phyloP scores from a whole-genome alignment of 1,139 yeast genomes.

The Maudiozyma humilis region DNA sequence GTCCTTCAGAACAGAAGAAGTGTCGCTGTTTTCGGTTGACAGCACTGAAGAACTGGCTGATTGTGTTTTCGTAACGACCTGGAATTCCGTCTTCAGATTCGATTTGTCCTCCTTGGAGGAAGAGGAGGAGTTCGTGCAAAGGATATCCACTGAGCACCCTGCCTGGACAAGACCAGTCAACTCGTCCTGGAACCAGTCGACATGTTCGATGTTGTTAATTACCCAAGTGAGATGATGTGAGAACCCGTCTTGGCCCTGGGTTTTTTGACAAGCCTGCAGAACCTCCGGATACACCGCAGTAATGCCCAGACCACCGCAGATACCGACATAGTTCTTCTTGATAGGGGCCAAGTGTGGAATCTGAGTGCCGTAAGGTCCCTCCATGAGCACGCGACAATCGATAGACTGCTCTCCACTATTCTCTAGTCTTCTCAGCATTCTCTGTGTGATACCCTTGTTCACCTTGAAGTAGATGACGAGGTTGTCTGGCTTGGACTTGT shows the following conservation, averaged over 20 bases:
- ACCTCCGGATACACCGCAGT: conserved; percentile 26
- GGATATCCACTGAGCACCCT: conserved; percentile 26
- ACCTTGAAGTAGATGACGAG: conserved; percentile 40
- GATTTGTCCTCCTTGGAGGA: not conserved
- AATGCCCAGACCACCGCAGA: conserved; percentile 26
- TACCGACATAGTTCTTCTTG: conserved; percentile 17
- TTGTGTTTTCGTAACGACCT: not conserved
- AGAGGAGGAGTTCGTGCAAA: conserved; percentile 1
- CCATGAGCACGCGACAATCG: conserved; percentile 37
- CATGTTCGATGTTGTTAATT: conserved; percentile 15
- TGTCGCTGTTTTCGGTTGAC: not conserved
- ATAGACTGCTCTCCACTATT: conserved; percentile 19
- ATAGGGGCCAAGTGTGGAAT: conserved; percentile 33
- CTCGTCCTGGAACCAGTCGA: conserved; percentile 37
- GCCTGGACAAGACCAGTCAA: conserved; percentile 27
- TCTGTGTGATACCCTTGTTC: conserved; percentile 40
- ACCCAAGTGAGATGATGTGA: conserved; percentile 21
- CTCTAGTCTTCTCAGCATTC: conserved; percentile 30
- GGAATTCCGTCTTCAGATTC: not conserved
- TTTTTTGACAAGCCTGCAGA: conserved; percentile 6
- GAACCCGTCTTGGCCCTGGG: not conserved
- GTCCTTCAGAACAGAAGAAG: not conserved
- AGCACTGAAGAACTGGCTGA: not conserved
- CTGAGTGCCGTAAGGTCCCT: conserved; percentile 57
- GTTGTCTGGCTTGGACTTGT: conserved; percentile 32